Conservation (phyloP, 2,329 filamentous ascomycete genomes). For the Hypoxylon rubiginosum region DNA sequence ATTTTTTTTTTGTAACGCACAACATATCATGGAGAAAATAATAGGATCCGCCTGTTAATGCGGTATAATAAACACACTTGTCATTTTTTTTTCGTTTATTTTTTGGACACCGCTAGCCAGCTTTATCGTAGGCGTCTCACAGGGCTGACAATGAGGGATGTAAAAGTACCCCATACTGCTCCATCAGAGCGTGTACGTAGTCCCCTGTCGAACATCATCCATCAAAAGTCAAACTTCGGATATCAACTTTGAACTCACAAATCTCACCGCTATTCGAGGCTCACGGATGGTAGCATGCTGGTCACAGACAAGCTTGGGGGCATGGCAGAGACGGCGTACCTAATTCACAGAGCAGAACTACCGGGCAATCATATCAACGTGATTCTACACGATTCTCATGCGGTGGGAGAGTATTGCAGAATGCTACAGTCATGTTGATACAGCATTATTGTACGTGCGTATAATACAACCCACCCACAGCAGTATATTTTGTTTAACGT, state of each 20-base stretch:
- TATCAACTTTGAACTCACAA: conserved; percentile 21
- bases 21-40: conserved; percentile 13
- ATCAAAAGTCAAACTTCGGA: conserved; percentile 19
- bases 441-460: conserved; percentile 10
- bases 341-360: conserved; percentile 9
- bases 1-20: conserved; percentile 16
- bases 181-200: conserved; percentile 28
- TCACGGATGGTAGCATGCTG: conserved; percentile 11
- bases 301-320: neutral
- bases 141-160: conserved; percentile 36
- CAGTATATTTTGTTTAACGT: conserved; percentile 17
- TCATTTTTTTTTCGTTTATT: neutral
- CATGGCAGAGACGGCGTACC: conserved; percentile 3
- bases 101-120: conserved; percentile 24
- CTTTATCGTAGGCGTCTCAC: conserved; percentile 25
- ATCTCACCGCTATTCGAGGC: conserved; percentile 26
- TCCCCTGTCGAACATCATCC: conserved; percentile 30
- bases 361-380: conserved; percentile 21
- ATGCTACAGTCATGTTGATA: conserved; percentile 23
- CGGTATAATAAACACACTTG: neutral
- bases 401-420: conserved; percentile 15
- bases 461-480: conserved; percentile 34
- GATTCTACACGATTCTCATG: conserved; percentile 25
- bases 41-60: conserved; percentile 25
- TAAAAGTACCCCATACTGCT: conserved; percentile 34